Percentiles rank a stretch among this genome's conserved stretches.
Evolutionary conservation across 1,284 basidiomycete species (phyloP).

Genomic region (Cutaneotrichosporon spelunceum): DNA sequence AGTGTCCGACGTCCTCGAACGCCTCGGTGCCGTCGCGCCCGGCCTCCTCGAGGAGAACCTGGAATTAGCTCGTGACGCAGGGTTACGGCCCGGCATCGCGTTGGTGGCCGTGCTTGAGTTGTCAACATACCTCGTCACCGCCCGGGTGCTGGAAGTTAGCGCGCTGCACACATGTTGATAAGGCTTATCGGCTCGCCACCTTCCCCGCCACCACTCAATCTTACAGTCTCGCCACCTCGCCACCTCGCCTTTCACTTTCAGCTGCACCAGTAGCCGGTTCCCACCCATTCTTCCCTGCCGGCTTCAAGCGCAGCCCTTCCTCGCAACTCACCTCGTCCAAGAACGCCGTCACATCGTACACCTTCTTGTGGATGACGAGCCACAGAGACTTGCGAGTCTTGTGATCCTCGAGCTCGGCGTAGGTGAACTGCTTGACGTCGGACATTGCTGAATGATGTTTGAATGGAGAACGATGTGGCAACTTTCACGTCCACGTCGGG

Average conservation of each 20-base stretch:
- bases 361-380: slow-evolving; percentile 79
- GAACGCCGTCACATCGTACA: slow-evolving; percentile 93
- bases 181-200: neutral
- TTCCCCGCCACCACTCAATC: neutral
- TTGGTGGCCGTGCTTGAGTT: neutral
- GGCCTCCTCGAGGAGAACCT: slow-evolving; percentile 87
- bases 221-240: neutral
- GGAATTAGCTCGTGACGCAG: neutral
- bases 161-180: neutral
- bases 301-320: too few relatives aligned
- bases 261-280: too few relatives aligned
- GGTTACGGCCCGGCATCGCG: neutral
- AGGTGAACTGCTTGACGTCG: slow-evolving; percentile 21
- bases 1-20: slow-evolving; percentile 99
- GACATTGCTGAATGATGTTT: neutral
- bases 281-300: too few relatives aligned
- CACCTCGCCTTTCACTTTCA: too few relatives aligned
- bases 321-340: slow-evolving; percentile 83
- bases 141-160: slow-evolving; percentile 74
- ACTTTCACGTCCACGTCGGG: neutral
- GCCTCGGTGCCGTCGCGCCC: slow-evolving; percentile 92
- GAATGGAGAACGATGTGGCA: neutral
- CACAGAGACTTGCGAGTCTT: slow-evolving; percentile 69
- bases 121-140: slow-evolving; percentile 64
- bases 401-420: slow-evolving; percentile 72